Evolutionary conservation across 2,329 filamentous ascomycete species (phyloP), one percentile per base, ranked within the genome.

Genomic region (Penicillium oxalicum): DNA sequence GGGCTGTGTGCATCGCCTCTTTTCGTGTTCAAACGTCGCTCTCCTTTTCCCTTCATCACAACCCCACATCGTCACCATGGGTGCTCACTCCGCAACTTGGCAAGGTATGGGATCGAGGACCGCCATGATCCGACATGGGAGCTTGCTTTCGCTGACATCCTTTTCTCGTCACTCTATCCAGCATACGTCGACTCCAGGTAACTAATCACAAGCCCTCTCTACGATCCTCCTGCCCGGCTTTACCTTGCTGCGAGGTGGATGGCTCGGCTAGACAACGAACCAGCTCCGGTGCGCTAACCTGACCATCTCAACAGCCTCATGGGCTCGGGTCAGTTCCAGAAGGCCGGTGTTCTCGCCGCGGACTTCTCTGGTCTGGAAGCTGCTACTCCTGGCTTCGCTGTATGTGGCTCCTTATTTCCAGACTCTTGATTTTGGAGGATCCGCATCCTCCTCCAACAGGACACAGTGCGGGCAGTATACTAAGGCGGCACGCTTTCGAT

Each of bases 361-460:
- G 86, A 86, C 60, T 88, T 89, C 62, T 87, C 87, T 73, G 89
- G 84, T 68, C 78, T 82, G 61, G 94, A 89, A 88, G 89, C 89
- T 52, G 69, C 77, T 37, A 83, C 83, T 27, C 24, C 79, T 46
- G 80, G 77, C 59, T 95, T 95, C 76, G 74, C 77, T 67, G 89
- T 95, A 84, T 70, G 74, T 32, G 8, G 40, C 32, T 13, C 1
- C 12, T 9, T 5, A 13, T 2, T 29, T 25, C 13, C 8, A 18
- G 34, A 9, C 4, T 11, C 18, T 26, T 12, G 13, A 44, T 44
- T 2, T 7, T 4, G 27, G 11, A 2, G 13, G n/a, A 9, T 34
- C n/a, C 11, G 18, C 18, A 18, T 18, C 18, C 11, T 32, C 29
- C 11, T 11, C 11, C 29, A 4, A 5, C 29, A 7, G 29, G 8